phyloP scores from a whole-genome alignment of 2,329 filamentous ascomycete species.

The Curvularia sp. region DNA sequence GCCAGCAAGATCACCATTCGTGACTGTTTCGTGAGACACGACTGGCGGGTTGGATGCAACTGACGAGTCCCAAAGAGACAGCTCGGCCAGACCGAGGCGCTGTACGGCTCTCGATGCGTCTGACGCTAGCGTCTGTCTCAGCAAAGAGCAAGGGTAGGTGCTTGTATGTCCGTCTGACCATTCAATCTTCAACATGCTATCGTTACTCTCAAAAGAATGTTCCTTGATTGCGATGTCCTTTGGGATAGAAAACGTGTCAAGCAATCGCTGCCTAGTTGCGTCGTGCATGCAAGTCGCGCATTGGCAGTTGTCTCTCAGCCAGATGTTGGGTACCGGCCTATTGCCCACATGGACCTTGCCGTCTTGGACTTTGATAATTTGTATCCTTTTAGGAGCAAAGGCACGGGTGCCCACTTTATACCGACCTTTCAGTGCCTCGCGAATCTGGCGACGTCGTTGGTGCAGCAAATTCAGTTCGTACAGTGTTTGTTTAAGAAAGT shows the following conservation, averaged over 20 bases:
- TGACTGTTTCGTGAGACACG: constrained; percentile 26
- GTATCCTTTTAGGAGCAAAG: neutral
- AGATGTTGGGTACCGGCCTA: constrained; percentile 42
- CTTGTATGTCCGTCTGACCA: constrained; percentile 70
- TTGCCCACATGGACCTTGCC: constrained; percentile 9
- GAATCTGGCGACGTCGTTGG: neutral
- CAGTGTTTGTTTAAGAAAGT: neutral
- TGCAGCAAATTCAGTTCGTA: neutral
- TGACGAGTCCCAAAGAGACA: constrained; percentile 48
- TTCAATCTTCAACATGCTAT: constrained; percentile 27
- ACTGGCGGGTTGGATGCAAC: constrained; percentile 58
- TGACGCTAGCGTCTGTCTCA: constrained; percentile 51
- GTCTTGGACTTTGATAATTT: neutral
- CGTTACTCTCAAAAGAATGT: constrained; percentile 13
- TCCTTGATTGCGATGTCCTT: constrained; percentile 35
- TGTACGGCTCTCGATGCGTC: constrained; percentile 50
- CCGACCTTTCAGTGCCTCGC: neutral
- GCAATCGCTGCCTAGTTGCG: constrained; percentile 71
- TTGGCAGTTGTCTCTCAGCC: constrained; percentile 71
- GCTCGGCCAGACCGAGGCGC: constrained; percentile 42
- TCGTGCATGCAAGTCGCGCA: constrained; percentile 71
- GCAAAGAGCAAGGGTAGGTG: constrained; percentile 69
- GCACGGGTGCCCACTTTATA: neutral
- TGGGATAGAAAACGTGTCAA: constrained; percentile 68
- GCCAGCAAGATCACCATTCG: constrained; percentile 51